Base-by-base conservation (phyloP, 192 early-diverging fungal species). In the Umbelopsis ramanniana region DNA sequence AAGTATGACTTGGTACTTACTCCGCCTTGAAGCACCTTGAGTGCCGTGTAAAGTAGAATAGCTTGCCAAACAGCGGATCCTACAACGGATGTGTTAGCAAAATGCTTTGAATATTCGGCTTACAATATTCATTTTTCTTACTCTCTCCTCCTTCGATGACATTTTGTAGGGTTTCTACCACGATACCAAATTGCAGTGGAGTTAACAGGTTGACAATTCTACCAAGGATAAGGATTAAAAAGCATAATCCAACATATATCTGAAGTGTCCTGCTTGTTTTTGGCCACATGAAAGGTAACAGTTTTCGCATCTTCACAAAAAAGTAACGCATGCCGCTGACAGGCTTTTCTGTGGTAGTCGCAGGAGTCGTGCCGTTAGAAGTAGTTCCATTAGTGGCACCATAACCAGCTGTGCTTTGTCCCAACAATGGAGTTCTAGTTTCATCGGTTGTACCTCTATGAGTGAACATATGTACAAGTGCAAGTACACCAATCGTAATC, bases 201-300 rank as follows among this genome's bases (percentile, higher is more conserved):
- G 93, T 93, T 17, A 96, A 84, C 22, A 95, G 80, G 74, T 97
- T 97, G 73, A 98, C 86, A 21, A 91, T 35, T 50, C 91, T 86
- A 0, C 89, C 92, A 8, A 81, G 46, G 7, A 78, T 63, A 48
- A 99, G 83, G 19, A 93, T 74, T 3, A 84, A 46, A 74, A 96
- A 84, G 66, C 92, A 95, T 17, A 86, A 48, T 23, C 90, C 72
- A 38, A 97, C 85, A 46, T 91, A 80, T 19, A 92, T 66, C 75
- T 94, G 89, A 33, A 96, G 79, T 43, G 74, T 68, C 4, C 60
- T 38, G 35, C 88, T 82, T n/a, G 84, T 76, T 0, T 83, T 82
- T 6, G 97, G 96, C 87, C 93, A 96, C 37, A 97, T 83, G 73
- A 91, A 97, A 5, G 96, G 97, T 50, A 91, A 37, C 4, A 98